Percentiles rank a stretch among this genome's conserved stretches.
Evolutionary conservation across 2,329 filamentous ascomycete genomes (phyloP).

Genomic region (Ophiocordyceps camponoti-leonardi): DNA sequence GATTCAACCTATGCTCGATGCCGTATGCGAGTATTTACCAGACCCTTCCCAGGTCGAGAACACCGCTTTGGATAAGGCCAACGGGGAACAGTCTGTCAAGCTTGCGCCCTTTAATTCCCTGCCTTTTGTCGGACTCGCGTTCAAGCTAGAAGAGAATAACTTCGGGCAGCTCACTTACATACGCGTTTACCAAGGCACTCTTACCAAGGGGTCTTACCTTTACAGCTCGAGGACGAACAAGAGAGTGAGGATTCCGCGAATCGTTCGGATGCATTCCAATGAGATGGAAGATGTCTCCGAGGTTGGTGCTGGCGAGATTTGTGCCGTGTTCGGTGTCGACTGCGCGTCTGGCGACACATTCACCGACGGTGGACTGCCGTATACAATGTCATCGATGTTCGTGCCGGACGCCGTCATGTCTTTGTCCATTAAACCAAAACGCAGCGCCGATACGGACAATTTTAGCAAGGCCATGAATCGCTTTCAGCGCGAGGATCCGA

Average conservation of each 20-base stretch:
- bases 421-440: constrained; percentile 90
- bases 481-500: constrained; percentile 96
- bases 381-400: constrained; percentile 96
- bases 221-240: constrained; percentile 91
- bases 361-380: constrained; percentile 80
- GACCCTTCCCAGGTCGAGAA: constrained; percentile 85
- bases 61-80: constrained; percentile 67
- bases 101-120: constrained; percentile 85
- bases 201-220: constrained; percentile 77
- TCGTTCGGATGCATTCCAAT: constrained; percentile 98
- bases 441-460: constrained; percentile 76
- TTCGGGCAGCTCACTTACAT: constrained; percentile 98
- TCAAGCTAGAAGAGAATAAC: constrained; percentile 98
- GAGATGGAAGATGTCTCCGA: constrained; percentile 96
- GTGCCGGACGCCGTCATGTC: constrained; percentile 97
- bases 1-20: constrained; percentile 92
- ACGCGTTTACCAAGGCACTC: constrained; percentile 85
- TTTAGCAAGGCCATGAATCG: constrained; percentile 98
- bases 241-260: constrained; percentile 90
- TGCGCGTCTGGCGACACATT: constrained; percentile 97
- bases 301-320: constrained; percentile 92
- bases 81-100: constrained; percentile 64
- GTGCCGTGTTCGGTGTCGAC: constrained; percentile 93
- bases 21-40: constrained; percentile 87
- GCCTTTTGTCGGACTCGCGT: constrained; percentile 88